phyloP scores from a whole-genome alignment of 352 stramenopile species.

The Pythium coloratum region DNA sequence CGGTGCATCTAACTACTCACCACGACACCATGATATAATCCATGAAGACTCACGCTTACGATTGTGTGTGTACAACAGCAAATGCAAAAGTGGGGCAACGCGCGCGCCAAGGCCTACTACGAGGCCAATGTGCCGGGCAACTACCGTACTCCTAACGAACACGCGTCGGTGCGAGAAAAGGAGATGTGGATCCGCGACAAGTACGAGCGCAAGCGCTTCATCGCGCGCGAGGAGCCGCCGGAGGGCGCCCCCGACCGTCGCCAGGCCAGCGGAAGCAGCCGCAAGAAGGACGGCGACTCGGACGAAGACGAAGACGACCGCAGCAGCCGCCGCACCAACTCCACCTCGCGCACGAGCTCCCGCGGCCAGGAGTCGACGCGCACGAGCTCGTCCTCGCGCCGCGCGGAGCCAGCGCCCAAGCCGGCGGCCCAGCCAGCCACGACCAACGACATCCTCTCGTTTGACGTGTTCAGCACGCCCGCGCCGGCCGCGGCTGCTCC shows the following conservation, averaged over 20 bases:
- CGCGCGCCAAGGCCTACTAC: constrained; percentile 87
- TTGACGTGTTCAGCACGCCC: constrained; percentile 59
- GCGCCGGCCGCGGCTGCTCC: constrained; percentile 26
- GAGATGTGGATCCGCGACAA: constrained; percentile 92
- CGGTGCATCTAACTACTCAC: constrained; percentile 3
- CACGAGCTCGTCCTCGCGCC: constrained; percentile 31
- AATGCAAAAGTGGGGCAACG: constrained; percentile 93
- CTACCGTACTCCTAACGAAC: constrained; percentile 77
- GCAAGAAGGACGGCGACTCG: constrained; percentile 42
- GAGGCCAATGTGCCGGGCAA: constrained; percentile 82
- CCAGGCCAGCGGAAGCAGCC: constrained; percentile 20
- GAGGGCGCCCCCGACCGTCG: constrained; percentile 23
- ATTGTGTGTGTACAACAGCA: constrained; percentile 38
- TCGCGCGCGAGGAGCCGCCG: constrained; percentile 43
- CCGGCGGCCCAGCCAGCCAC: constrained; percentile 23
- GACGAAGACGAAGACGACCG: constrained; percentile 46
- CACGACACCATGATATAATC: not conserved
- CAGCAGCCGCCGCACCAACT: constrained; percentile 29
- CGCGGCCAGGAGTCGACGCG: constrained; percentile 21
- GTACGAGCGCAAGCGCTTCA: constrained; percentile 87
- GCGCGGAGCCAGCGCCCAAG: constrained; percentile 35
- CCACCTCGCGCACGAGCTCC: constrained; percentile 39
- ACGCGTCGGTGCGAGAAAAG: constrained; percentile 82
- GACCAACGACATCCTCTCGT: constrained; percentile 69
- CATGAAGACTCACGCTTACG: not conserved